Evolutionary conservation across 2,329 filamentous ascomycete genomes (phyloP).

Genomic region (Colletotrichum limetticola): DNA sequence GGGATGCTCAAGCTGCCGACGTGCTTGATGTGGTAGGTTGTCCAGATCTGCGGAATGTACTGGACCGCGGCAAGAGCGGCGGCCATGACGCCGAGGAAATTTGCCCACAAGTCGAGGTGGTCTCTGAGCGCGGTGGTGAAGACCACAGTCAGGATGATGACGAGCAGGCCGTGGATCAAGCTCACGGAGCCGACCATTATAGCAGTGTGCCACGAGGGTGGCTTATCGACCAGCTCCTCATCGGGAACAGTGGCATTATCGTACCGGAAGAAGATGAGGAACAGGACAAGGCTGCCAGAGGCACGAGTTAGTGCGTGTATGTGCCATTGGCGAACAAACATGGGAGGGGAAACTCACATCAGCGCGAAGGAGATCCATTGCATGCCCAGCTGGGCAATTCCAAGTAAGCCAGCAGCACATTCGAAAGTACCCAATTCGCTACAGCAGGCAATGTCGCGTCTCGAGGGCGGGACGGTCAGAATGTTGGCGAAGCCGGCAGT

Average conservation of each 20-base stretch:
- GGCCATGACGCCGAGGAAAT: constrained; percentile 83
- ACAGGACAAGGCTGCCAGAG: constrained; percentile 80
- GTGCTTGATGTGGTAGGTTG: constrained; percentile 85
- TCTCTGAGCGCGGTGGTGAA: constrained; percentile 72
- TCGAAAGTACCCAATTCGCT: constrained; percentile 82
- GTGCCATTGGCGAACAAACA: not conserved
- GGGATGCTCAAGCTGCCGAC: constrained; percentile 93
- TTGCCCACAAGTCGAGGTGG: constrained; percentile 82
- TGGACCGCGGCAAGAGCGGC: constrained; percentile 85
- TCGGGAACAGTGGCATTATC: constrained; percentile 61
- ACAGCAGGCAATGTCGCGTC: constrained; percentile 87
- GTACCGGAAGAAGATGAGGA: constrained; percentile 91
- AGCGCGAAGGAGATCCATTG: constrained; percentile 93
- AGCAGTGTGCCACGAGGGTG: constrained; percentile 81
- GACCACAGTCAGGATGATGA: constrained; percentile 75
- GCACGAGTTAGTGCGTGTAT: constrained; percentile 4
- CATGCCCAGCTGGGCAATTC: constrained; percentile 88
- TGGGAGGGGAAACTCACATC: constrained; percentile 71
- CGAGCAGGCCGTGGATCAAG: constrained; percentile 78
- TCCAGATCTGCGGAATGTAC: constrained; percentile 95
- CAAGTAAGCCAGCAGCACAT: constrained; percentile 86
- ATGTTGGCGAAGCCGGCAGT: constrained; percentile 94
- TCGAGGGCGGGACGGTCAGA: constrained; percentile 83
- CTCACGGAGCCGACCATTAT: constrained; percentile 78
- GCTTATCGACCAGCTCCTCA: constrained; percentile 60